Evolutionary conservation across 495 filamentous ascomycete species (phyloP).

Genomic region (Sabuloglossum arenarium): DNA sequence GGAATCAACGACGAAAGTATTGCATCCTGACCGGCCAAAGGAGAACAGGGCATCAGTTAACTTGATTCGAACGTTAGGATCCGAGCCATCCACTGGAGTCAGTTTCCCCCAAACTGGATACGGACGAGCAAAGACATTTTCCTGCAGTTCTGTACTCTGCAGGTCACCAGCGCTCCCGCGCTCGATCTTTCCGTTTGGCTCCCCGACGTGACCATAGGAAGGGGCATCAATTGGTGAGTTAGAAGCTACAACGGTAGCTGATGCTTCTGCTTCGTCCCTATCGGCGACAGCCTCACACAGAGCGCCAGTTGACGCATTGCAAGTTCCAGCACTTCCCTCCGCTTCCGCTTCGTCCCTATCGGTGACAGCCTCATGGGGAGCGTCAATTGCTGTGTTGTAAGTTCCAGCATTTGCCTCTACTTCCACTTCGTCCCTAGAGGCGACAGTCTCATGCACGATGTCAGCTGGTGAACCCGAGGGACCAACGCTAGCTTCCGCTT

Average conservation of each 20-base stretch:
- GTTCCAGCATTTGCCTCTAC: neutral
- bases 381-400: neutral
- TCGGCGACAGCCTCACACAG: neutral
- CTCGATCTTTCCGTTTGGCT: neutral
- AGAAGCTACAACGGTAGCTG: neutral
- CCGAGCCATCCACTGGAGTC: conserved; percentile 23
- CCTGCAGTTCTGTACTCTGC: neutral
- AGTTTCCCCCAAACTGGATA: conserved; percentile 24
- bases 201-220: neutral
- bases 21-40: conserved; percentile 48
- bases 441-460: neutral
- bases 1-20: conserved; percentile 35
- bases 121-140: conserved; percentile 20
- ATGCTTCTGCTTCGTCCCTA: neutral
- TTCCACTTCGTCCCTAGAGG: neutral
- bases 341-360: too few species aligned
- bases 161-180: neutral
- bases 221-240: neutral
- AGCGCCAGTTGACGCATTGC: too few species aligned
- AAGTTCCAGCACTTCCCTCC: too few species aligned
- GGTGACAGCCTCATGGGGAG: neutral
- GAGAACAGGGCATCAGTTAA: conserved; percentile 43
- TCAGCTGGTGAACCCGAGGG: too few species aligned
- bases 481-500: too few species aligned
- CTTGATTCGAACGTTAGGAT: conserved; percentile 31